Percentiles rank a stretch among this genome's conserved stretches.
Evolutionary conservation across 2,329 filamentous ascomycete species (phyloP).

Genomic region (Hirsutella rhossiliensis): DNA sequence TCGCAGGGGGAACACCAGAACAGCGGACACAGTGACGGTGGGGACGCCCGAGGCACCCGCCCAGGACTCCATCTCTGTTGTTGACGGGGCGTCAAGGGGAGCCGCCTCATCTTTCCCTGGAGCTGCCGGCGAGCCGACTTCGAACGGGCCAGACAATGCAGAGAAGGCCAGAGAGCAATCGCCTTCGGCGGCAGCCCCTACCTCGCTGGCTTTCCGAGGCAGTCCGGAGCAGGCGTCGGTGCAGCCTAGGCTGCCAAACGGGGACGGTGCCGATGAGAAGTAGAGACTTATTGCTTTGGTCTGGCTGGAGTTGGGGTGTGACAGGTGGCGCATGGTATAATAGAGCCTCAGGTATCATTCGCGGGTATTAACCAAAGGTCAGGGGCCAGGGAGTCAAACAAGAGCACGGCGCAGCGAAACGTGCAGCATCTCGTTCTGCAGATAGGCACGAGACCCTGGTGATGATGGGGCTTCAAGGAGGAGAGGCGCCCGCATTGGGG

Average conservation of each 20-base stretch:
- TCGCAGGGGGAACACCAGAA: conserved; percentile 4
- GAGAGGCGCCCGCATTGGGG: no score
- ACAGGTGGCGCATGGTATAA: conserved; percentile 1
- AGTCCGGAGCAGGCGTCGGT: conserved; percentile 45
- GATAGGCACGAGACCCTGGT: no score
- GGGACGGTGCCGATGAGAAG: not conserved
- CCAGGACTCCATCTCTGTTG: conserved; percentile 1
- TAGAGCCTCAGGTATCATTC: not conserved
- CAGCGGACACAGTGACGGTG: conserved; percentile 6
- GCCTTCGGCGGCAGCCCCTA: conserved; percentile 22
- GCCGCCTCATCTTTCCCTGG: not conserved
- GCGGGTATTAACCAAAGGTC: not conserved
- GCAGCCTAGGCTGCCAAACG: conserved; percentile 12
- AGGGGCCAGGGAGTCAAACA: not conserved
- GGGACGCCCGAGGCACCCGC: conserved; percentile 13
- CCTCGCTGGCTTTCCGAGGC: conserved; percentile 45
- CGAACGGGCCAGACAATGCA: conserved; percentile 6
- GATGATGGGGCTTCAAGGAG: no score
- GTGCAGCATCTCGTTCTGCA: not conserved
- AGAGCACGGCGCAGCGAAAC: not conserved
- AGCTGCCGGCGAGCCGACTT: conserved; percentile 1
- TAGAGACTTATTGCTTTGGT: not conserved
- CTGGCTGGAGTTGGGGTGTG: conserved; percentile 3
- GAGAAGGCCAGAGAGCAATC: conserved; percentile 10
- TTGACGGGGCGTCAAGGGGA: not conserved